Evolutionary conservation across 1,284 basidiomycete genomes (phyloP), one percentile per base, ranked within the genome.

Genomic region (Earliella scabrosa): DNA sequence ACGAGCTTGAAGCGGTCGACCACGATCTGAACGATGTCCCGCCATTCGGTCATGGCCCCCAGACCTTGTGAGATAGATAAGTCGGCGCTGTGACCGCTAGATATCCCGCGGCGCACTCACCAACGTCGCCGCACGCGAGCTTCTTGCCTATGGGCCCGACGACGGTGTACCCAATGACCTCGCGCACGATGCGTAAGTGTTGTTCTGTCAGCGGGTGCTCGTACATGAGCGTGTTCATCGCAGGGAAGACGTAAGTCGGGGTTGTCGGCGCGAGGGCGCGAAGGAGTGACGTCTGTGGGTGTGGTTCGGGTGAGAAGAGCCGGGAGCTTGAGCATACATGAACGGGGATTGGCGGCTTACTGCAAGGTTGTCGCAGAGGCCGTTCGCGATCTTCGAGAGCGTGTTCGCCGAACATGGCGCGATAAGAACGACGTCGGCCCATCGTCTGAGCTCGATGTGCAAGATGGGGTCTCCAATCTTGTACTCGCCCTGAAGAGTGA

Each of bases 221-320:
- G 70, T 92, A 98, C 97, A 99, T 98, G 62, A 93, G 78, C 5
- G 96, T 98, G 72, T 99, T 99, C 97, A 98, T 99, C 0, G 97
- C 97, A 3, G 97, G 97, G 67, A 96, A 98, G 29, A 98, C 74
- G 65, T 90, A 91, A 16, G 93, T 94, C 2, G 91, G 90, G 0
- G 91, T 97, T 2, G 81, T 80, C 0, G 93, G 89, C 8, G 89
- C 79, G 0, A 97, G 78, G 0, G 96, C 97, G 16, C 97, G 88
- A 56, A 99, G 82, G 9, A 98, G 78, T 6, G 92, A 95, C 2
- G 95, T 96, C 94, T 97, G 59, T 5, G 41, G 6, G 27, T n/a
- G 20, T 21, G n/a, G 4, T 20, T 39, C 16, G 14, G 13, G 27
- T 50, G 11, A 41, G 23, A 11, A 23, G 39, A 14, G 8, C 13